A percentile compares a stretch with the other conserved stretches of the same genome.
These are phyloP conservation scores for Candida dajiaensis DNA, from an alignment of 805 yeast genomes.

Conservation along the genomic window DNA sequence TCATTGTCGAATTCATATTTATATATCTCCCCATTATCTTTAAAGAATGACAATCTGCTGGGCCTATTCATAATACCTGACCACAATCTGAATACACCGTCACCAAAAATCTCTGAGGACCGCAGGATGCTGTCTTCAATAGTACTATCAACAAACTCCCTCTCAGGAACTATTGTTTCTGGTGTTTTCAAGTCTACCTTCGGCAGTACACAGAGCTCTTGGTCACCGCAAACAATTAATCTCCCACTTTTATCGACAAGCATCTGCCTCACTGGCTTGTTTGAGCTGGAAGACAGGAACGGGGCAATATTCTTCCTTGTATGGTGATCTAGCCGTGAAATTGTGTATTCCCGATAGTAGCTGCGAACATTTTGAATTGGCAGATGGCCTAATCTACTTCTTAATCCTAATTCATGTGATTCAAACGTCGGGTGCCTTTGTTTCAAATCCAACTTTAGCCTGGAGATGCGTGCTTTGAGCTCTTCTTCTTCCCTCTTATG, in stretches of 20 bases:
- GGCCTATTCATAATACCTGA: slow-evolving; percentile 18
- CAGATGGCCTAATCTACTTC: neutral
- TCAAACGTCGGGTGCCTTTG: neutral
- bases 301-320: neutral
- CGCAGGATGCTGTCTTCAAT: slow-evolving; percentile 9
- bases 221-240: neutral
- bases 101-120: neutral
- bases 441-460: slow-evolving; percentile 1
- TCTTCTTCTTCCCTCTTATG: slow-evolving; percentile 9
- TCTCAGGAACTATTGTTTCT: neutral
- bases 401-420: neutral
- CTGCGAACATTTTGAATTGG: neutral
- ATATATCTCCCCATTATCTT: neutral
- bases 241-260: neutral
- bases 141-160: slow-evolving; percentile 7
- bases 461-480: slow-evolving; percentile 2
- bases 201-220: neutral
- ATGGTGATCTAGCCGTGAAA: neutral
- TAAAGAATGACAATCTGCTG: slow-evolving; percentile 9
- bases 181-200: neutral
- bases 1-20: slow-evolving; percentile 3
- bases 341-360: neutral
- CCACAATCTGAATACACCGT: slow-evolving; percentile 14
- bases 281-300: neutral
- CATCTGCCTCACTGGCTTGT: neutral